Evolutionary conservation across 768 basidiomycete genomes (phyloP), one percentile per base, ranked within the genome.

Genomic region (Thelephora aurantiotincta): DNA sequence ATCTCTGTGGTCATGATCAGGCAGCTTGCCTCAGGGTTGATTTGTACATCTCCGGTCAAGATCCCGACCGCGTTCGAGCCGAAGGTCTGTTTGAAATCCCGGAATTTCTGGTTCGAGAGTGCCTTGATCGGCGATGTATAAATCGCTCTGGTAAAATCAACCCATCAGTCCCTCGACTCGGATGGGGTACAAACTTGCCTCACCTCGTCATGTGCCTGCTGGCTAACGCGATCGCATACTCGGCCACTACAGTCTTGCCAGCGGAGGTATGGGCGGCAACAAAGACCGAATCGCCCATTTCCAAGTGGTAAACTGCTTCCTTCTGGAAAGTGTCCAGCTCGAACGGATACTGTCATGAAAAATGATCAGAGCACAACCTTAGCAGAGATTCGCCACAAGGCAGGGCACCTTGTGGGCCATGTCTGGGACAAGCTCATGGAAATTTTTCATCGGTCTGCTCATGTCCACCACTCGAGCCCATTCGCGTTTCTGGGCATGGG

Each of bases 211-310:
- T 96, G 65, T 99, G 96, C 58, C 92, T 93, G 54, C 82, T 86
- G 4, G 96, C 94, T 7, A 99, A 72, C 4, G 93, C 88, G 55
- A 99, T 98, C 1, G 96, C 96, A 62, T 98, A 99, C 59, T 99
- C 96, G 0, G 96, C 96, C 6, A 99, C 96, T 14, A 98, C 96
- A 1, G 96, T 99, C 65, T 99, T 99, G 33, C 96, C 96, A 13
- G 96, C 96, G n/a, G 89, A 93, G 3, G 96, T 99, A 65, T 99
- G 96, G 5, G 96, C 96, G 12, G 96, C 96, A n/a, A 99, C 93
- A 60, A 99, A 99, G 14, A 99, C 94, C 11, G 91, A 94, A 54
- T 99, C 89, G 7, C 93, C 96, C 71, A 87, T 79, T 63, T 99
- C 96, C 14, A 99, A 73, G 63, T 96, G 92, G 63, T 96, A 96